Evolutionary conservation across 352 stramenopile species (phyloP), one percentile per base, ranked within the genome.

Genomic region (Aphanomyces cochlioides): DNA sequence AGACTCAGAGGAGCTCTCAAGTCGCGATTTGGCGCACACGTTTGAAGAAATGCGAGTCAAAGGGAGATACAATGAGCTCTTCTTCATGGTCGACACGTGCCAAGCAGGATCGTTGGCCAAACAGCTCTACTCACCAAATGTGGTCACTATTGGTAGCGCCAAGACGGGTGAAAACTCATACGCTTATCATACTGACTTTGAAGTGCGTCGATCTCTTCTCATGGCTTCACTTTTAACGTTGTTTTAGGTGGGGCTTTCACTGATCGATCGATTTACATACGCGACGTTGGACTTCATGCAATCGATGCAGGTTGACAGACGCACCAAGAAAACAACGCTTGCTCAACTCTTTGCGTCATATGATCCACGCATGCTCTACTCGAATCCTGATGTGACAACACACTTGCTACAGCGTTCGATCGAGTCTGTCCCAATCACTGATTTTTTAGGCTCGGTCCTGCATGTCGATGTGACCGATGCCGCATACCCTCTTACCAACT

Each of bases 81-180:
- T 99, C 58, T 98, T 98, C 74, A 97, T 98, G 77, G 92, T 98
- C n/a, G 96, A 99, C 84, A 99, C 96, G 6, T 99, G 96, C 76
- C 96, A 99, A 77, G 96, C 95, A 4, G 96, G 94, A 43, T 98
- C 95, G 54, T 81, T 98, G 38, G 87, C 84, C 41, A 94, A 94
- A 56, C 78, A 89, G 6, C 82, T 96, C 50, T 78, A 82, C 50
- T 93, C 87, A 2, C 89, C 90, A 0, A 97, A 98, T 72, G 88
- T 98, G 7, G 89, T 97, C 56, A 95, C 90, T 7, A 92, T 98
- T 57, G 95, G 93, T 58, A 98, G 90, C 65, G 97, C 90, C 21
- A 74, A 96, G 59, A 88, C 87, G 17, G 85, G 84, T 41, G 89
- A 99, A 74, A 98, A 97, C 78, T 98, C 94, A 7, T 99, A 98